A percentile compares a stretch with the other conserved stretches of the same genome.
These are phyloP conservation scores for Pestalotiopsis sp. DNA, from an alignment of 2,329 filamentous ascomycete genomes.

Conservation along the genomic window DNA sequence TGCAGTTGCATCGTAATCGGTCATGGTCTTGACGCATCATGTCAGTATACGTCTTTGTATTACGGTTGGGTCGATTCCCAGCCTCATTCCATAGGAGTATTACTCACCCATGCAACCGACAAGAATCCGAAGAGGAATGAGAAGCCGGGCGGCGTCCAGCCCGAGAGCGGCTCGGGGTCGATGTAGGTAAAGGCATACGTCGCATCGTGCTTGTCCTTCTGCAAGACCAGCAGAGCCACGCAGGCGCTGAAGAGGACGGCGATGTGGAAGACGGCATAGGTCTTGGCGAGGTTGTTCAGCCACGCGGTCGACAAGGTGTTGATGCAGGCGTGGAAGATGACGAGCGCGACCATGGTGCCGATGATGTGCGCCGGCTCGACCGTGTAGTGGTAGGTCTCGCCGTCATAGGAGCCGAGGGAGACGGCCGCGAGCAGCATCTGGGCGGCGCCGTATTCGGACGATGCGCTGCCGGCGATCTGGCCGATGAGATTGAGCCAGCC, in stretches of 20 bases:
- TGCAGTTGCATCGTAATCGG: constrained; percentile 44
- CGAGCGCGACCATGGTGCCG: constrained; percentile 58
- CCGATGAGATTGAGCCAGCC: constrained; percentile 57
- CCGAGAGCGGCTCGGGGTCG: constrained; percentile 43
- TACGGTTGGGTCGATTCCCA: too few species aligned
- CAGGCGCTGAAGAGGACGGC: constrained; percentile 52
- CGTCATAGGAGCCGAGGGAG: constrained; percentile 46
- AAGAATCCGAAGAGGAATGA: constrained; percentile 64
- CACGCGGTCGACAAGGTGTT: constrained; percentile 60
- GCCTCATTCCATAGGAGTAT: not conserved
- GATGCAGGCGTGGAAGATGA: constrained; percentile 52
- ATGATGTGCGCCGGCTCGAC: constrained; percentile 51
- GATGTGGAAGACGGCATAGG: constrained; percentile 61
- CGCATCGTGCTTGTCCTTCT: constrained; percentile 52
- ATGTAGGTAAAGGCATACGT: constrained; percentile 59
- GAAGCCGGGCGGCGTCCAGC: constrained; percentile 58
- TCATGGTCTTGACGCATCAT: constrained; percentile 48
- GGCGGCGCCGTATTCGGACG: constrained; percentile 59
- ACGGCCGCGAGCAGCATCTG: constrained; percentile 60
- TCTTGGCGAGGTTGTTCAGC: constrained; percentile 61
- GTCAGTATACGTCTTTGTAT: not conserved
- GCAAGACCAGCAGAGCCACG: constrained; percentile 53
- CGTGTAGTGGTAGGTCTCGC: constrained; percentile 40
- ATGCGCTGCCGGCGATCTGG: constrained; percentile 57
- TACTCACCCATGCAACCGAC: constrained; percentile 52